Conservation (phyloP, 768 basidiomycete species). For the Mycena rosella region DNA sequence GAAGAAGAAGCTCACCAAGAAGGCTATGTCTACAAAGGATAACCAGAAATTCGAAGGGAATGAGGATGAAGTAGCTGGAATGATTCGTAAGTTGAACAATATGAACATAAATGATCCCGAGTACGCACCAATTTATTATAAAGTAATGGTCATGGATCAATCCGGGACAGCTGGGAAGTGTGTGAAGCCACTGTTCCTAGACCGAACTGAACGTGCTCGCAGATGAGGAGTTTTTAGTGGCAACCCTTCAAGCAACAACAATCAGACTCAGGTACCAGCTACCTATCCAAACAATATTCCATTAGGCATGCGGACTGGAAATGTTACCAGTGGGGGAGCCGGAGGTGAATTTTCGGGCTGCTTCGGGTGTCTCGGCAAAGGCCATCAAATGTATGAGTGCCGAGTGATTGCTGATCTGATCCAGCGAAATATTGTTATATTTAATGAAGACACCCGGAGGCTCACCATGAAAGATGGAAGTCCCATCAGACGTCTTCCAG, state of each 20-base stretch:
- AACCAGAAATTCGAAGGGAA: neutral
- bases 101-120: constrained; percentile 32
- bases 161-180: neutral
- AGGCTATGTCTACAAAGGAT: neutral
- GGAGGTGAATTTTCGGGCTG: neutral
- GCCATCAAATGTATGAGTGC: constrained; percentile 1
- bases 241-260: neutral
- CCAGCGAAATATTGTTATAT: constrained; percentile 17
- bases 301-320: neutral
- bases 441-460: constrained; percentile 37
- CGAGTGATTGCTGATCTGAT: constrained; percentile 9
- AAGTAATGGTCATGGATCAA: neutral
- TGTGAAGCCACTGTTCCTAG: neutral
- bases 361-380: neutral
- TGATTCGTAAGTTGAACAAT: constrained; percentile 27
- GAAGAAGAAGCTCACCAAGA: neutral
- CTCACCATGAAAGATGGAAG: constrained; percentile 41
- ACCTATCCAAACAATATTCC: constrained; percentile 7
- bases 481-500: constrained; percentile 20
- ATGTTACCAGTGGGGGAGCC: neutral
- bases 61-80: neutral
- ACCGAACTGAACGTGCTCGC: neutral
- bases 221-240: neutral
- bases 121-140: constrained; percentile 29
- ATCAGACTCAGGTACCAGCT: neutral